These are phyloP conservation scores for Talaromyces sp. DNA, from an alignment of 2,329 filamentous ascomycete genomes.

Conservation along the genomic window DNA sequence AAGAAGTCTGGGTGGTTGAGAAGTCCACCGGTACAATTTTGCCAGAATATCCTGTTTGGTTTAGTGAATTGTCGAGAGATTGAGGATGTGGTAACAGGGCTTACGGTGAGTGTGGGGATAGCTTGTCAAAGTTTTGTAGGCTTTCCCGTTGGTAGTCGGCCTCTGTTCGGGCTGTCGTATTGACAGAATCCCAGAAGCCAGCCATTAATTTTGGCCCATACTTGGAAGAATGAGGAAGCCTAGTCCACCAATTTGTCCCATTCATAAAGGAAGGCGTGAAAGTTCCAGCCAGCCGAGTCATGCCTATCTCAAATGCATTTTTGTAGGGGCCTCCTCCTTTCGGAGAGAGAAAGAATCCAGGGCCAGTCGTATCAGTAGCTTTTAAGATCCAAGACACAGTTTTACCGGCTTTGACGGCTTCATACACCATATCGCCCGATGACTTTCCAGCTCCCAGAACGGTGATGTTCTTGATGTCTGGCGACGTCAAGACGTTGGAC, in stretches of 20 bases:
- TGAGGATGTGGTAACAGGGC: not conserved
- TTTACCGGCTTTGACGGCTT: conserved; percentile 6
- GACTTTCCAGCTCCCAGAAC: conserved; percentile 6
- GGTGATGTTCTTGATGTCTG: conserved; percentile 3
- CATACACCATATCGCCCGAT: conserved; percentile 8
- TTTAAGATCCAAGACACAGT: conserved; percentile 4
- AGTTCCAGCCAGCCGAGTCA: conserved; percentile 6
- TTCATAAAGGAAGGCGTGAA: conserved; percentile 8
- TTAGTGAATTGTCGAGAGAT: not conserved
- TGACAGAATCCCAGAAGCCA: conserved; percentile 3
- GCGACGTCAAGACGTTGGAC: conserved; percentile 2
- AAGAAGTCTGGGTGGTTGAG: conserved; percentile 7
- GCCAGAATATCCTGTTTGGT: conserved; percentile 8
- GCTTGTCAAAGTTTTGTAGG: conserved; percentile 7
- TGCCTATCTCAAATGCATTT: conserved; percentile 9
- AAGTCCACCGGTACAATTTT: conserved; percentile 8
- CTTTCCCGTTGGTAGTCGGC: conserved; percentile 4
- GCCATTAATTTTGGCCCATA: not conserved
- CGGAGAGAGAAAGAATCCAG: conserved; percentile 7
- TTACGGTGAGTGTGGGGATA: conserved; percentile 8
- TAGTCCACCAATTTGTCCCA: conserved; percentile 6
- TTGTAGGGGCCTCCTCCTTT: conserved; percentile 6
- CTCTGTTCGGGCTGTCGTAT: conserved; percentile 3
- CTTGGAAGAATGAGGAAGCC: conserved; percentile 1
- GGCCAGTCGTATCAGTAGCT: conserved; percentile 4